Base-by-base conservation (phyloP, 257 asterid species). In the Solanum arcanum region DNA sequence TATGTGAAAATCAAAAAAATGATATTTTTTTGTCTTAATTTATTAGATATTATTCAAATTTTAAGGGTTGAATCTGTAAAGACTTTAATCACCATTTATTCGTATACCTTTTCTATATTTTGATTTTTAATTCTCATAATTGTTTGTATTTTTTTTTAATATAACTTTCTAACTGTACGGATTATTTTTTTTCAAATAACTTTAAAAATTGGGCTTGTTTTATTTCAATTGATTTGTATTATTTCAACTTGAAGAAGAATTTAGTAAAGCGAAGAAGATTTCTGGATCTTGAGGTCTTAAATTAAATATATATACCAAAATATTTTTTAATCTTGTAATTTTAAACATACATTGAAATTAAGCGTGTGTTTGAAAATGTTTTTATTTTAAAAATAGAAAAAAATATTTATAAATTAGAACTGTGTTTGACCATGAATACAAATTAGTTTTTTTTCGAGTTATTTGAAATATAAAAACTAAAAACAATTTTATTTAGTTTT, bases 351-450 rank as follows among this genome's bases (percentile, higher is more conserved):
- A n/a, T 0, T 64, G 7, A 12, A 64, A 64, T n/a, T 64, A 64
- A 62, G 0, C 0, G 2, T 2, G 3, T 3, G 16, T 12, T n/a
- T 64, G 9, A n/a, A 8, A 0, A n/a, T 62, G 12, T n/a, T 62
- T 62, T 5, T 1, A 62, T 62, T 62, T 4, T 2, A 10, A 62
- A 9, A 47, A 5, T 13, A 1, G 2, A 20, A 59, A 56, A 59
- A 20, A 1, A 1, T 20, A 20, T 21, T 59, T 9, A 5, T 23
- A 60, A 60, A 9, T 60, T 60, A 2, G 0, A 60, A 0, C 4
- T 60, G 69, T 60, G 14, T 23, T 60, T 60, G 25, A 10, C 7
- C 14, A 23, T 60, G 29, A 60, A 60, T 60, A 23, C 9, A n/a
- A 62, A 62, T 0, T 62, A 5, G 4, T 7, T 1, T 64, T 64